Percentiles rank a stretch among this genome's conserved stretches.
These are phyloP conservation scores for Elasticomyces elasticus DNA, from an alignment of 495 filamentous ascomycete species.

Conservation along the genomic window DNA sequence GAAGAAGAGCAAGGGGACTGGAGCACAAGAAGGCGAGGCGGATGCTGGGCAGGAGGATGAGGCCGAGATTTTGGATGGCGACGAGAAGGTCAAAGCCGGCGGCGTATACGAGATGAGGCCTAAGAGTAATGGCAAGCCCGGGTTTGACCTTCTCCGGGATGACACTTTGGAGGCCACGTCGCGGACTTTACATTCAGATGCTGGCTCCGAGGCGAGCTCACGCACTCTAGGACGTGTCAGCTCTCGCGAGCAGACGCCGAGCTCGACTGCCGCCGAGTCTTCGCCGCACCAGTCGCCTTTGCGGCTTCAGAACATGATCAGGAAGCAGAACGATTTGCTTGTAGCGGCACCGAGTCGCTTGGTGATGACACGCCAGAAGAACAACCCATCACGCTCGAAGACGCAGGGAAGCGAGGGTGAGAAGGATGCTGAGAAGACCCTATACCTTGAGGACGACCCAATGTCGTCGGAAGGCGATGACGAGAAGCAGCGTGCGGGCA, in stretches of 20 bases:
- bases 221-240: background rate
- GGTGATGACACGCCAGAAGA: background rate
- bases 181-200: background rate
- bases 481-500: background rate
- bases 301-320: background rate
- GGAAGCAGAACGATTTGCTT: background rate
- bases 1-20: slow-evolving; percentile 9
- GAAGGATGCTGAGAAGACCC: background rate
- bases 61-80: background rate
- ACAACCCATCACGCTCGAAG: background rate
- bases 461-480: background rate
- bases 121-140: background rate
- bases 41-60: background rate
- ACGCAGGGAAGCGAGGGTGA: background rate
- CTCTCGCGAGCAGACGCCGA: background rate
- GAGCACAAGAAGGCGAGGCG: background rate
- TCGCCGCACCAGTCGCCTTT: background rate
- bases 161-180: background rate
- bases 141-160: background rate
- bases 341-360: background rate
- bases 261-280: background rate
- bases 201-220: background rate
- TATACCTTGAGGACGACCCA: background rate
- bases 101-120: background rate
- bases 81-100: background rate